Evolutionary conservation across 2,329 filamentous ascomycete genomes (phyloP).

Genomic region (Penicillium sp.): DNA sequence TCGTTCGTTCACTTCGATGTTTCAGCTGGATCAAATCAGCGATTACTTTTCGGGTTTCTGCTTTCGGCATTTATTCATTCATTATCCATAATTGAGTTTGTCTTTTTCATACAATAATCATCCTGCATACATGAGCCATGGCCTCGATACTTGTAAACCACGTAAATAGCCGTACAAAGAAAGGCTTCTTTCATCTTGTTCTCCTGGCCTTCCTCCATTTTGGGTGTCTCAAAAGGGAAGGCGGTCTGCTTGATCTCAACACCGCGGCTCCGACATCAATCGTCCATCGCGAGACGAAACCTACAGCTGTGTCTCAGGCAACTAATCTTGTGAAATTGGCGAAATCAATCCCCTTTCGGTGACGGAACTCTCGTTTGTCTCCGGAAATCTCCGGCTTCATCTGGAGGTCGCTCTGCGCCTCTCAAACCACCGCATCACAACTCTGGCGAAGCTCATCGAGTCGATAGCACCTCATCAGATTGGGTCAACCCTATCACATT

Average conservation of each 20-base stretch:
- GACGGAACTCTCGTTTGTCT: background rate
- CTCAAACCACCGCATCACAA: background rate
- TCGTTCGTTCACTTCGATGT: conserved; percentile 8
- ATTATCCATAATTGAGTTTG: conserved; percentile 3
- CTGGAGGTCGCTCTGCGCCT: background rate
- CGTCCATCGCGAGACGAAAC: background rate
- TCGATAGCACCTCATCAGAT: background rate
- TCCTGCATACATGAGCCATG: too few species aligned
- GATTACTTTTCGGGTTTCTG: background rate
- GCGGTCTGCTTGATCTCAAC: conserved; percentile 8
- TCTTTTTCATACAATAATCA: background rate
- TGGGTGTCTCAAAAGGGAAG: background rate
- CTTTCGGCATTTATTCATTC: conserved; percentile 10
- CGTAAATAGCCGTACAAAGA: too few species aligned
- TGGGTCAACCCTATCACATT: background rate
- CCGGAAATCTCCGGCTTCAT: background rate
- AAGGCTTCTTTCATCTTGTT: too few species aligned
- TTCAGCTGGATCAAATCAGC: conserved; percentile 6
- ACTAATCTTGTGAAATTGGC: background rate
- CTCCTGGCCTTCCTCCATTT: too few species aligned
- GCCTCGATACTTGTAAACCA: too few species aligned
- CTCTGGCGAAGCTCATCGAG: background rate
- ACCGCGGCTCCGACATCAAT: background rate
- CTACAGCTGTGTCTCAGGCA: background rate
- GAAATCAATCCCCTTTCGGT: background rate